Percentiles rank a stretch among this genome's conserved stretches.
These are phyloP conservation scores for Triticum urartu DNA, from an alignment of 176 grass and related monocot genomes.

Conservation along the genomic window DNA sequence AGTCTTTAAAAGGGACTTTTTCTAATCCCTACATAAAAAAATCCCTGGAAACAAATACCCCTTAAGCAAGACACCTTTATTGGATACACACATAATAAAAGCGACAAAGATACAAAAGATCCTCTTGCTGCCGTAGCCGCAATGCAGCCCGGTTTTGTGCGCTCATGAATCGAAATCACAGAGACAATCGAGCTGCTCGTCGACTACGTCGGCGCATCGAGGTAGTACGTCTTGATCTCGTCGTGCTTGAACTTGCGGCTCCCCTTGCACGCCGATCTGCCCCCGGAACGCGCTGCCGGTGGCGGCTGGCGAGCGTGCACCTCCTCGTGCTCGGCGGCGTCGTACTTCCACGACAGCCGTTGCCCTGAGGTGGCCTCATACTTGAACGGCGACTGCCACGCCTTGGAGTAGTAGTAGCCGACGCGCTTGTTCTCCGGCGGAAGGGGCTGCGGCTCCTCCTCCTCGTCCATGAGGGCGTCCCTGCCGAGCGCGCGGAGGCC, in stretches of 20 bases:
- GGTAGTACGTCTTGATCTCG: slow-evolving; percentile 29
- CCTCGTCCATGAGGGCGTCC: too few relatives aligned
- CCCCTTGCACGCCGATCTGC: neutral
- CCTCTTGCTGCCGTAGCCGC: too few relatives aligned
- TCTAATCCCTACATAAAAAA: too few relatives aligned
- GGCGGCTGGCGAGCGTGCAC: neutral
- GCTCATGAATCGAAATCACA: neutral
- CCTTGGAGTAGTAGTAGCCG: neutral
- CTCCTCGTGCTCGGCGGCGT: neutral
- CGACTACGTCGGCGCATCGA: neutral
- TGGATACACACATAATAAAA: too few relatives aligned
- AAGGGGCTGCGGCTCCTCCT: neutral
- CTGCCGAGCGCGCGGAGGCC: too few relatives aligned
- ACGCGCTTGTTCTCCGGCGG: too few relatives aligned
- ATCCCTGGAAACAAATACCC: too few relatives aligned
- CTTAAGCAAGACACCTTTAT: too few relatives aligned
- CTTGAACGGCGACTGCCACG: neutral
- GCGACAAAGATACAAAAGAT: too few relatives aligned
- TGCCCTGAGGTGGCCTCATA: neutral
- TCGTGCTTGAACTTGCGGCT: slow-evolving; percentile 5
- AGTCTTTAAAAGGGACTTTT: too few relatives aligned
- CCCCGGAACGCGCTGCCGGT: too few relatives aligned
- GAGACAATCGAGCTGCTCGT: neutral
- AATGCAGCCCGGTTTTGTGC: neutral
- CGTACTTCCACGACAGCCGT: neutral